phyloP scores from a whole-genome alignment of 2,329 filamentous ascomycete species.

The Xylaria sp. region DNA sequence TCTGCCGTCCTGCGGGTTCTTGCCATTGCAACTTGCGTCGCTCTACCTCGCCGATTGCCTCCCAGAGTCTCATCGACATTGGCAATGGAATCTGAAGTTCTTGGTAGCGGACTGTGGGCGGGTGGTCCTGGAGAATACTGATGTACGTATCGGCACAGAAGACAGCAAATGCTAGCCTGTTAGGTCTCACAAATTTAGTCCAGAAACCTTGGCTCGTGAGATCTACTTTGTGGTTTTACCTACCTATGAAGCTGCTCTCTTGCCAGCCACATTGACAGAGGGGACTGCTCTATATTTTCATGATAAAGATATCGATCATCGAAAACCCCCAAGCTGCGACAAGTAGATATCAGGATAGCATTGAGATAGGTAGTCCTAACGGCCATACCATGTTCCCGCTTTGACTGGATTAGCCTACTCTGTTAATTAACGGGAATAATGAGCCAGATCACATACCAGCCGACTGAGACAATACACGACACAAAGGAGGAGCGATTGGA shows the following conservation, averaged over 20 bases:
- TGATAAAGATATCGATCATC: constrained; percentile 1
- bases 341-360: background rate
- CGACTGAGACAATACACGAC: background rate
- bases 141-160: background rate
- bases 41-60: background rate
- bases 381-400: background rate
- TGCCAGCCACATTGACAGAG: background rate
- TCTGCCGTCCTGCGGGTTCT: background rate
- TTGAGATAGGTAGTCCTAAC: background rate
- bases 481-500: background rate
- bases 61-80: background rate
- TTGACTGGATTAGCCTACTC: background rate
- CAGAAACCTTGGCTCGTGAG: background rate
- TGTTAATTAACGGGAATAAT: too few relatives aligned
- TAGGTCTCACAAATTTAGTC: too few relatives aligned
- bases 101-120: constrained; percentile 3
- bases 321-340: constrained; percentile 2
- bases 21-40: background rate
- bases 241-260: constrained; percentile 1
- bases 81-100: constrained; percentile 1
- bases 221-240: background rate
- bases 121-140: background rate
- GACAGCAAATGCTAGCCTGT: background rate
- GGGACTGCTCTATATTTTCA: background rate
- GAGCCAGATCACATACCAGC: too few relatives aligned